Evolutionary conservation across 2,329 filamentous ascomycete species (phyloP).

Genomic region (Hymenoscyphus occultus): DNA sequence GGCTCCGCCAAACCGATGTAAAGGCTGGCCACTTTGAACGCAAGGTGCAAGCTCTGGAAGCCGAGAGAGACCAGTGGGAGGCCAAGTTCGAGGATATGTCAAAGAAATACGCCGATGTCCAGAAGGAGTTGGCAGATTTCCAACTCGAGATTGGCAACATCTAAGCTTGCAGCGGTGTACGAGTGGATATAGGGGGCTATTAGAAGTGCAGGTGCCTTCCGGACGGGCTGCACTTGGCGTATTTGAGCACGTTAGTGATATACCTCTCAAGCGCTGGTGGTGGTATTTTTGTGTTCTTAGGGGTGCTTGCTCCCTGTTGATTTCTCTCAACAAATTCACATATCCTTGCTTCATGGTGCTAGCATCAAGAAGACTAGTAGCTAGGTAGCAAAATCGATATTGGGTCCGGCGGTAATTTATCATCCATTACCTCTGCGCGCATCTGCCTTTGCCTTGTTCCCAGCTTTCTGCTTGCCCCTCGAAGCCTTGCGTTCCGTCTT

Average conservation of each 20-base stretch:
- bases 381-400: slow-evolving; percentile 14
- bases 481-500: slow-evolving; percentile 67
- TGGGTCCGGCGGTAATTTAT: slow-evolving; percentile 18
- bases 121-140: slow-evolving; percentile 91
- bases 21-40: slow-evolving; percentile 99
- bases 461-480: slow-evolving; percentile 67
- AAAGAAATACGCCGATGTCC: slow-evolving; percentile 77
- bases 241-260: slow-evolving; percentile 27
- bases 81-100: slow-evolving; percentile 96
- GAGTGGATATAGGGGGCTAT: slow-evolving; percentile 8
- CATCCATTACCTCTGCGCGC: slow-evolving; percentile 33
- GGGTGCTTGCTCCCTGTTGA: slow-evolving; percentile 26
- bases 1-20: slow-evolving; percentile 97
- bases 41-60: slow-evolving; percentile 96
- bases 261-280: slow-evolving; percentile 31
- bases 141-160: slow-evolving; percentile 91
- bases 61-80: slow-evolving; percentile 91
- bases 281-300: slow-evolving; percentile 28
- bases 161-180: slow-evolving; percentile 44
- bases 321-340: slow-evolving; percentile 27
- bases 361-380: slow-evolving; percentile 9
- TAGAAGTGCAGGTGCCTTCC: slow-evolving; percentile 13
- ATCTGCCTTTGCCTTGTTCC: slow-evolving; percentile 45
- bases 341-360: slow-evolving; percentile 19
- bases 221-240: slow-evolving; percentile 18